phyloP scores from a whole-genome alignment of 2,329 filamentous ascomycete genomes.

The Ambrosiella xylebori region DNA sequence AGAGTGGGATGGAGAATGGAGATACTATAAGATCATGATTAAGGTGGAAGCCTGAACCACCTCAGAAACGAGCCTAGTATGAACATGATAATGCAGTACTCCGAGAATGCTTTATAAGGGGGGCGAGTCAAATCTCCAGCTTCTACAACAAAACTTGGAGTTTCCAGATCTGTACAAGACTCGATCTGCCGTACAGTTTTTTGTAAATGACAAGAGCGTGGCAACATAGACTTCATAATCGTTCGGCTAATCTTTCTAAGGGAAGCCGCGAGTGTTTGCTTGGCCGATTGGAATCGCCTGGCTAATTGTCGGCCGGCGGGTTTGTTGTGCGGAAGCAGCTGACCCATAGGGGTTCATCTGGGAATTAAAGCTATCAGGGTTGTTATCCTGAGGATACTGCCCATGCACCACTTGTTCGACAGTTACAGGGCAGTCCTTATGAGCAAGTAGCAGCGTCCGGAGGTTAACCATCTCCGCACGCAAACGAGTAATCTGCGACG shows the following conservation, averaged over 20 bases:
- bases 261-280: background rate
- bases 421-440: slow-evolving; percentile 90
- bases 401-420: slow-evolving; percentile 45
- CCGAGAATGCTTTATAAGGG: too few species aligned
- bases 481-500: slow-evolving; percentile 64
- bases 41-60: too few species aligned
- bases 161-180: too few species aligned
- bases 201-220: too few species aligned
- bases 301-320: slow-evolving; percentile 9
- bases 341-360: slow-evolving; percentile 38
- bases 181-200: too few species aligned
- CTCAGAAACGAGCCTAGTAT: too few species aligned
- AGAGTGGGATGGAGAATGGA: too few species aligned
- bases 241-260: background rate
- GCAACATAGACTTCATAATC: too few species aligned
- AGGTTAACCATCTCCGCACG: slow-evolving; percentile 88
- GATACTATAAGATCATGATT: too few species aligned
- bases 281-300: slow-evolving; percentile 11
- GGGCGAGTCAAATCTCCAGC: too few species aligned
- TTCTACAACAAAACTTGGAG: too few species aligned
- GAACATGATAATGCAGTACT: too few species aligned
- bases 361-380: slow-evolving; percentile 31
- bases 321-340: background rate
- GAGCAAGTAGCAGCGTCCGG: slow-evolving; percentile 79
- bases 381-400: slow-evolving; percentile 36